These are phyloP conservation scores for Monosporascus sp. DNA, from an alignment of 2,329 filamentous ascomycete genomes.

Conservation along the genomic window DNA sequence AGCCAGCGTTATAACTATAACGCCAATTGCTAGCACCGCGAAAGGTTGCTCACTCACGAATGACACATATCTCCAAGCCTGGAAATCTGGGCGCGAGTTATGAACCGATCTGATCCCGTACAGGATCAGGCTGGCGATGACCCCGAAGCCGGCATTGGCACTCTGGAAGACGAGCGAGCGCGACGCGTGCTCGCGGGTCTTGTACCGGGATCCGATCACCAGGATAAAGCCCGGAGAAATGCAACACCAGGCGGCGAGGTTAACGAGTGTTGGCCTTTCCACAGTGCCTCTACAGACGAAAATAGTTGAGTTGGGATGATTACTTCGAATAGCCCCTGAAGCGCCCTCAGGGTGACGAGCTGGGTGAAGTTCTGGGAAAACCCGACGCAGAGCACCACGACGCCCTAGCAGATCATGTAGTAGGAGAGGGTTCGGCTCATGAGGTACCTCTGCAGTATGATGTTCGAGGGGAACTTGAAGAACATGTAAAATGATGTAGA, in stretches of 20 bases:
- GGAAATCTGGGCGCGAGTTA: conserved; percentile 21
- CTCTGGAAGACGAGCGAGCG: conserved; percentile 32
- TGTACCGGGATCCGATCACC: conserved; percentile 33
- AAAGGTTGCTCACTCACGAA: conserved; percentile 19
- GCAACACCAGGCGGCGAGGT: conserved; percentile 21
- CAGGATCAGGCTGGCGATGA: conserved; percentile 30
- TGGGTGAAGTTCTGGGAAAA: conserved; percentile 34
- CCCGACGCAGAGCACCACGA: conserved; percentile 32
- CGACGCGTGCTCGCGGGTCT: conserved; percentile 32
- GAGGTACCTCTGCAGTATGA: conserved; percentile 25
- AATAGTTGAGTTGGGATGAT: not conserved
- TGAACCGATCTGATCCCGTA: conserved; percentile 32
- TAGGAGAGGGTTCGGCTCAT: conserved; percentile 27
- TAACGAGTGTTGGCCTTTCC: no score
- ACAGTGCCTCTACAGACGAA: no score
- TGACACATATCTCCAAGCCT: conserved; percentile 35
- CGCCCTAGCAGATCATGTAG: conserved; percentile 29
- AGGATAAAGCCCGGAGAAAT: conserved; percentile 35
- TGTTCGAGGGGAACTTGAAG: conserved; percentile 28
- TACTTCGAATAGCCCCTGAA: conserved; percentile 33
- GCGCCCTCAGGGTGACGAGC: conserved; percentile 28
- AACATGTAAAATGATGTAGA: conserved; percentile 29
- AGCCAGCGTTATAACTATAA: not conserved
- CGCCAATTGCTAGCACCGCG: not conserved
- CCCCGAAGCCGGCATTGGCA: conserved; percentile 33